Percentiles rank a stretch among this genome's conserved stretches.
phyloP scores from a whole-genome alignment of 805 yeast genomes.

The Naumovozyma castellii region DNA sequence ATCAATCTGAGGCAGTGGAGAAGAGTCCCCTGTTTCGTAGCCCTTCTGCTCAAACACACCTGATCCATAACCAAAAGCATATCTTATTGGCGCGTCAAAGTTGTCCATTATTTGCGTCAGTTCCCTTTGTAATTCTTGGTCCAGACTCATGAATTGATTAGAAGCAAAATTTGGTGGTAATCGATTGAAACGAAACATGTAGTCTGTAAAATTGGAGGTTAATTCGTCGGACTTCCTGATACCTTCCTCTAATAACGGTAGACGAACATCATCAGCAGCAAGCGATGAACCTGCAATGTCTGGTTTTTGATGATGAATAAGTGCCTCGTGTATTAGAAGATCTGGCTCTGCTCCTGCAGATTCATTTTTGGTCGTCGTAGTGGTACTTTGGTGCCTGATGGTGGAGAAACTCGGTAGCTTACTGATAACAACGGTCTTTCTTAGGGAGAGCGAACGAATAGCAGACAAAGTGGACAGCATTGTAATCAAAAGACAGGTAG shows the following conservation, averaged over 20 bases:
- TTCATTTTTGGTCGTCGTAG: too few relatives aligned
- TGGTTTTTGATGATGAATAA: too few relatives aligned
- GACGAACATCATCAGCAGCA: not conserved
- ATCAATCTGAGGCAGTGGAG: conserved; percentile 64
- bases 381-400: not conserved
- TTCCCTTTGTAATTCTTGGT: conserved; percentile 34
- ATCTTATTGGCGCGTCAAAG: conserved; percentile 64
- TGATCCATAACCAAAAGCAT: conserved; percentile 89
- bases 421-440: not conserved
- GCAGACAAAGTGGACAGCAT: too few relatives aligned
- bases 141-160: conserved; percentile 47
- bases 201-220: conserved; percentile 21
- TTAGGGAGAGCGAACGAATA: too few relatives aligned
- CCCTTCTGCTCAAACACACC: conserved; percentile 78
- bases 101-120: conserved; percentile 42
- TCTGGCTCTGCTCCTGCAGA: too few relatives aligned
- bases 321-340: too few relatives aligned
- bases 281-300: too few relatives aligned
- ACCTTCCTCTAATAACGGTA: conserved; percentile 18
- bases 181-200: conserved; percentile 29
- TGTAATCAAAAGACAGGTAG: too few relatives aligned
- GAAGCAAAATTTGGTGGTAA: conserved; percentile 50
- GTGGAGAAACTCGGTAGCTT: not conserved
- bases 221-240: conserved; percentile 18
- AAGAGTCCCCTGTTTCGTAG: conserved; percentile 18